Evolutionary conservation across 2,329 filamentous ascomycete species (phyloP).

Genomic region (Ophiosphaerella korrae): DNA sequence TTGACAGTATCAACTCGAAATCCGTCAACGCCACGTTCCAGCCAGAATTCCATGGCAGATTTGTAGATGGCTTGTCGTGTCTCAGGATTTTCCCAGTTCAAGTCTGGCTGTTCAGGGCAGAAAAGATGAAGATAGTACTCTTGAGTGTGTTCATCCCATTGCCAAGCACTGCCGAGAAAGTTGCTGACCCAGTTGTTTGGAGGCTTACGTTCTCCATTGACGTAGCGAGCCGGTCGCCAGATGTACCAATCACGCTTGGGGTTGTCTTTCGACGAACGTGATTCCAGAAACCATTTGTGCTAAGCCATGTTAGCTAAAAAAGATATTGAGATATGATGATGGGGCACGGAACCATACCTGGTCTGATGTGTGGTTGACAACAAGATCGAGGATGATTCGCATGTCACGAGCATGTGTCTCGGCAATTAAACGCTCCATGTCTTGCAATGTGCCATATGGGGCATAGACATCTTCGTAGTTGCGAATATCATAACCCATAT

Average conservation of each 20-base stretch:
- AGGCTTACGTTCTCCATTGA: slow-evolving; percentile 66
- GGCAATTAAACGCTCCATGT: slow-evolving; percentile 46
- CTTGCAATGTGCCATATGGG: slow-evolving; percentile 47
- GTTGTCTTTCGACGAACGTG: slow-evolving; percentile 55
- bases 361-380: slow-evolving; percentile 49
- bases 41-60: slow-evolving; percentile 75
- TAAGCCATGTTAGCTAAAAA: slow-evolving; percentile 14
- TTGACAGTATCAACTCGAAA: slow-evolving; percentile 50
- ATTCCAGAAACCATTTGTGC: slow-evolving; percentile 65
- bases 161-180: slow-evolving; percentile 68
- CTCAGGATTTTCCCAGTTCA: slow-evolving; percentile 81
- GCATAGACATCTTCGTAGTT: slow-evolving; percentile 49
- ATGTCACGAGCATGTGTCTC: slow-evolving; percentile 45
- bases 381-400: slow-evolving; percentile 48
- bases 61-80: slow-evolving; percentile 73
- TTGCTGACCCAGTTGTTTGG: slow-evolving; percentile 77
- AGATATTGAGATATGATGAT: background rate
- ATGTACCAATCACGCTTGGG: slow-evolving; percentile 62
- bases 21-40: slow-evolving; percentile 67
- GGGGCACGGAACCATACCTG: slow-evolving; percentile 22
- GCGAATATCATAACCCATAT: slow-evolving; percentile 49
- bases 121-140: slow-evolving; percentile 81
- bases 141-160: slow-evolving; percentile 72
- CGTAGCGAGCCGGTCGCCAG: slow-evolving; percentile 54
- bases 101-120: slow-evolving; percentile 75